A percentile compares a stretch with the other conserved stretches of the same genome.
Conservation (phyloP, 495 filamentous ascomycete genomes). For the Neurospora sp. region DNA sequence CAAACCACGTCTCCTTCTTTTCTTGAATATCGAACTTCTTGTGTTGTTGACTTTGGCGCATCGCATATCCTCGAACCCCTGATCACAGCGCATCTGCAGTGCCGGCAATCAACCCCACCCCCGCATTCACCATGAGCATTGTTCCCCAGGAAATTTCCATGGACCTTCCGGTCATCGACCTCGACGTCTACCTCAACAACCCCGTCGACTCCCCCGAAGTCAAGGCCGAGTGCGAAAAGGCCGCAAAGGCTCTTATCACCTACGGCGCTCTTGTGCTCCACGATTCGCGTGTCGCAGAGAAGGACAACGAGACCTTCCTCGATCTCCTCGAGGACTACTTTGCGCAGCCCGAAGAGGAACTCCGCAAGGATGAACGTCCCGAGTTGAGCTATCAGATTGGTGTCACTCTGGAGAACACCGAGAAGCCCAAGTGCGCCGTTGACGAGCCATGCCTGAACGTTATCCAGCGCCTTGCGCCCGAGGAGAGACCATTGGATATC, state of each 20-base stretch:
- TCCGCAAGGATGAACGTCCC: constrained; percentile 36
- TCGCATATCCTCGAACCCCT: neutral
- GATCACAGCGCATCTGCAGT: neutral
- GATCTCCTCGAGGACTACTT: constrained; percentile 47
- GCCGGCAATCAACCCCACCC: neutral
- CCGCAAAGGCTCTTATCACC: constrained; percentile 36
- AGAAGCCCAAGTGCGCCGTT: constrained; percentile 45
- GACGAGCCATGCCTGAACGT: constrained; percentile 41
- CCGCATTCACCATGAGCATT: constrained; percentile 1
- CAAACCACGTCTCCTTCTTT: neutral
- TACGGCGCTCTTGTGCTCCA: constrained; percentile 42
- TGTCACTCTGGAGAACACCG: constrained; percentile 44
- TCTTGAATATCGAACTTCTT: neutral
- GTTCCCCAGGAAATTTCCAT: constrained; percentile 23
- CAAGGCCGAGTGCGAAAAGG: constrained; percentile 34
- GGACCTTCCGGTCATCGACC: constrained; percentile 44
- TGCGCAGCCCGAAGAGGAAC: constrained; percentile 33
- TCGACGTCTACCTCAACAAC: constrained; percentile 34
- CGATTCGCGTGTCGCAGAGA: constrained; percentile 40
- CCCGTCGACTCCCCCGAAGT: constrained; percentile 25
- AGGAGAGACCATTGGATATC: constrained; percentile 40
- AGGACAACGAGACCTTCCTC: constrained; percentile 38
- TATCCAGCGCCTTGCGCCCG: constrained; percentile 34
- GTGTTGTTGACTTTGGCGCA: neutral
- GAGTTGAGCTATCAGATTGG: constrained; percentile 42